These are phyloP conservation scores for Choiromyces venosus DNA, from an alignment of 495 filamentous ascomycete species.

Conservation along the genomic window DNA sequence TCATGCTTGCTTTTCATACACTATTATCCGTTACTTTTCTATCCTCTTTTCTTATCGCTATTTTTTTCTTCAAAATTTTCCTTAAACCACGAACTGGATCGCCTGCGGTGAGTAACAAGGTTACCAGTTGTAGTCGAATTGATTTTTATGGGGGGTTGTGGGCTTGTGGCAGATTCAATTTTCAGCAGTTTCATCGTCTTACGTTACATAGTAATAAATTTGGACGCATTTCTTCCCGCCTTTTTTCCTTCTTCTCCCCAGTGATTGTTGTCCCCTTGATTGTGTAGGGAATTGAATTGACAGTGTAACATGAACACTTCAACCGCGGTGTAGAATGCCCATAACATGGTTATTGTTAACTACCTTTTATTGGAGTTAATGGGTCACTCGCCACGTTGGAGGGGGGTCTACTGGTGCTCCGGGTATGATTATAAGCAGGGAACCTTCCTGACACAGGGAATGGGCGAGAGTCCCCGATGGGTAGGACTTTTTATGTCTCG, in stretches of 20 bases:
- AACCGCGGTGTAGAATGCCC: background rate
- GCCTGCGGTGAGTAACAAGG: background rate
- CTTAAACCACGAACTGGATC: background rate
- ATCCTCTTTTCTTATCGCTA: slow-evolving; percentile 7
- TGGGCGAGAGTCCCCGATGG: background rate
- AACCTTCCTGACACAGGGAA: background rate
- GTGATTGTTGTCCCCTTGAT: background rate
- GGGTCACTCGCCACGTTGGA: background rate
- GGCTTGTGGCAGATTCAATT: background rate
- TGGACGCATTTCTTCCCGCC: slow-evolving; percentile 26
- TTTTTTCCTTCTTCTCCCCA: background rate
- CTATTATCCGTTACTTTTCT: slow-evolving; percentile 5
- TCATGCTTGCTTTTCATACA: slow-evolving; percentile 16
- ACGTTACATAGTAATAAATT: slow-evolving; percentile 36
- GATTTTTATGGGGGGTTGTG: background rate
- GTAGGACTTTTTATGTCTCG: background rate
- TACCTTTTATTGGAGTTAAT: background rate
- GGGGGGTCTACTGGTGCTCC: background rate
- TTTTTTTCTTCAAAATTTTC: background rate
- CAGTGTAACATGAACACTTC: background rate
- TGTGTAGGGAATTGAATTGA: background rate
- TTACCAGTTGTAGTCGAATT: background rate
- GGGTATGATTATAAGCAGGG: background rate
- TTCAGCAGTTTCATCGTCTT: slow-evolving; percentile 18
- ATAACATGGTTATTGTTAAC: background rate